phyloP scores from a whole-genome alignment of 2,329 filamentous ascomycete species.

The Davidsoniella neocaledoniae region DNA sequence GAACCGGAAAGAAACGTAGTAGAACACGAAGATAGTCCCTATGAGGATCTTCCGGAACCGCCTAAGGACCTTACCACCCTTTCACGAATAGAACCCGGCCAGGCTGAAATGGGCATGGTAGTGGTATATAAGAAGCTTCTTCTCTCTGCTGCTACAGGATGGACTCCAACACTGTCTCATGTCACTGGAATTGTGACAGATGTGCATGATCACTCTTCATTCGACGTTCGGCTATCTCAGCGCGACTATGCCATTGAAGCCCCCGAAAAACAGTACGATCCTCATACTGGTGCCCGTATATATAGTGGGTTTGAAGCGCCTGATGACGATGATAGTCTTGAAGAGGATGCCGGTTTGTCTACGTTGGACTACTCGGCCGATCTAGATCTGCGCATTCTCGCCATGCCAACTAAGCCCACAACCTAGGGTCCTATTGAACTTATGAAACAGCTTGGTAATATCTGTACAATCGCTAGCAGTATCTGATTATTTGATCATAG shows the following conservation, averaged over 20 bases:
- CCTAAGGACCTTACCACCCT: conserved; percentile 40
- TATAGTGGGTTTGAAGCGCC: conserved; percentile 60
- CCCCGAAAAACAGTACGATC: conserved; percentile 44
- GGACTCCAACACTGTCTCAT: conserved; percentile 46
- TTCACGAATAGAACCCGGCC: conserved; percentile 28
- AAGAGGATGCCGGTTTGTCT: too few relatives aligned
- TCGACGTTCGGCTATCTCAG: conserved; percentile 50
- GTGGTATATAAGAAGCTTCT: conserved; percentile 52
- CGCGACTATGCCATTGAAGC: conserved; percentile 44
- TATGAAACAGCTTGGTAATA: too few relatives aligned
- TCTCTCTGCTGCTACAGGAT: conserved; percentile 43
- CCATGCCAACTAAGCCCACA: too few relatives aligned
- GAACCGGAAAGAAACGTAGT: too few relatives aligned
- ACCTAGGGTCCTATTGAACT: too few relatives aligned
- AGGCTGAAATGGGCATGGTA: conserved; percentile 41
- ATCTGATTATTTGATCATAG: too few relatives aligned
- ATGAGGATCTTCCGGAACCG: conserved; percentile 44
- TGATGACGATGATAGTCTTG: conserved; percentile 27
- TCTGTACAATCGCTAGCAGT: too few relatives aligned
- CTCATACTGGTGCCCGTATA: conserved; percentile 50
- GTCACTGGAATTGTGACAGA: conserved; percentile 52
- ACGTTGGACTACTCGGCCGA: too few relatives aligned
- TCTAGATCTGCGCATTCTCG: too few relatives aligned
- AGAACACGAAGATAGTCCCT: background rate
- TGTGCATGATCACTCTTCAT: conserved; percentile 29